These are phyloP conservation scores for Naganishia randhawae DNA, from an alignment of 768 basidiomycete genomes.

Conservation along the genomic window DNA sequence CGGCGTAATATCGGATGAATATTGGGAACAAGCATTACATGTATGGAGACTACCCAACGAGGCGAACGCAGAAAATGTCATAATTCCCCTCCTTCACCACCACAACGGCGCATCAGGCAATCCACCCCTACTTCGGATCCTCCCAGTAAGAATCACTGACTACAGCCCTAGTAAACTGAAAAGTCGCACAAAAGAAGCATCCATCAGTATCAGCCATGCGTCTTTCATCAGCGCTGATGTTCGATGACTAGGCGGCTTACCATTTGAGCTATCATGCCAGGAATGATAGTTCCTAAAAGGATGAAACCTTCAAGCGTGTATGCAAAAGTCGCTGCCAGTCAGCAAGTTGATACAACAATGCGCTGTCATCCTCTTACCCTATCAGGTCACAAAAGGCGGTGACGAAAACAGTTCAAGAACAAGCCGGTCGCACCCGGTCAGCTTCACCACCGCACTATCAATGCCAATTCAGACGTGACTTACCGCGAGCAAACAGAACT, in stretches of 20 bases:
- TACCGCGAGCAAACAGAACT: conserved; percentile 8
- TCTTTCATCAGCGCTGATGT: background rate
- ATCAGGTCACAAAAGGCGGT: background rate
- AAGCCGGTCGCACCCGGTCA: background rate
- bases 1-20: background rate
- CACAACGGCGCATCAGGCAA: too few relatives aligned
- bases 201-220: background rate
- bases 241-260: background rate
- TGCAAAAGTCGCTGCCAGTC: background rate
- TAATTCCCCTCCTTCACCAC: too few relatives aligned
- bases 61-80: too few relatives aligned
- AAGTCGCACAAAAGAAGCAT: background rate
- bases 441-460: background rate
- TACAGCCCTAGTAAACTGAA: background rate
- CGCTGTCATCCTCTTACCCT: background rate
- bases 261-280: conserved; percentile 10
- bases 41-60: too few relatives aligned
- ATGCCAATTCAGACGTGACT: background rate
- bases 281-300: conserved; percentile 6
- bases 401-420: background rate
- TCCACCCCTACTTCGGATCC: too few relatives aligned
- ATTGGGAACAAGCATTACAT: too few relatives aligned
- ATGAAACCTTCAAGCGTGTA: conserved; percentile 2
- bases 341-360: background rate
- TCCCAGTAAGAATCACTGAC: background rate